Base-by-base conservation (phyloP, 768 basidiomycete species). In the Boletus rubescentipes region DNA sequence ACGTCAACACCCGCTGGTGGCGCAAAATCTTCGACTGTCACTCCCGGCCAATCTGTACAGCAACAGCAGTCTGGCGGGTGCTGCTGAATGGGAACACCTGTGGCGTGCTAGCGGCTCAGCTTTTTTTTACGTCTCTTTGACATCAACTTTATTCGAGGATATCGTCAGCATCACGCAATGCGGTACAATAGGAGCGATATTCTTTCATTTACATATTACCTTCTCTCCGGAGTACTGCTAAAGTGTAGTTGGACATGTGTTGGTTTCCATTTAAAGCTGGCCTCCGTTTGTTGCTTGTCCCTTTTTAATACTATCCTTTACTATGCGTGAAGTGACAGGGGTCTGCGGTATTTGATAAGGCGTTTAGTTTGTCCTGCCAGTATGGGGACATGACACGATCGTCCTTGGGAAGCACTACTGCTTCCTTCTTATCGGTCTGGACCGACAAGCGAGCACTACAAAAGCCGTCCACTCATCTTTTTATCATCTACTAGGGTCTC, bases 1-100 rank as follows among this genome's bases (percentile, higher is more conserved):
- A 85, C 87, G 26, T 79, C 90, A 59, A 82, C 88, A 53, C 79
- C 89, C 40, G 77, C 86, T 10, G 86, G 86, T 39, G 80, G 85
- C 18, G 85, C 85, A 54, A 94, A 94, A 75, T 85, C 91, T 49
- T 81, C 88, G 51, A 88, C 90, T 48, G 83, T 95, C 57, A 89
- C 87, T 41, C 89, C 89, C 9, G 92, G 92, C 26, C 88, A 92
- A 73, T 85, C 80, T 51, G 89, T 94, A 49, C 85, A 87, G 68
- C 85, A 89, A 69, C 85, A 86, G 72, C 78, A 80, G 65, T 75
- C 82, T 5, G 77, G 83, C 51, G 80, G 88, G 40, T 95, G 93
- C 77, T 95, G 93, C 83, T 95, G 73, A 83, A 72, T 63, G 49
- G 23, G 49, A 43, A 38, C 50, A 59, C 47, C 43, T 59, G 46